phyloP scores from a whole-genome alignment of 768 basidiomycete genomes.

The Mycena belliarum region DNA sequence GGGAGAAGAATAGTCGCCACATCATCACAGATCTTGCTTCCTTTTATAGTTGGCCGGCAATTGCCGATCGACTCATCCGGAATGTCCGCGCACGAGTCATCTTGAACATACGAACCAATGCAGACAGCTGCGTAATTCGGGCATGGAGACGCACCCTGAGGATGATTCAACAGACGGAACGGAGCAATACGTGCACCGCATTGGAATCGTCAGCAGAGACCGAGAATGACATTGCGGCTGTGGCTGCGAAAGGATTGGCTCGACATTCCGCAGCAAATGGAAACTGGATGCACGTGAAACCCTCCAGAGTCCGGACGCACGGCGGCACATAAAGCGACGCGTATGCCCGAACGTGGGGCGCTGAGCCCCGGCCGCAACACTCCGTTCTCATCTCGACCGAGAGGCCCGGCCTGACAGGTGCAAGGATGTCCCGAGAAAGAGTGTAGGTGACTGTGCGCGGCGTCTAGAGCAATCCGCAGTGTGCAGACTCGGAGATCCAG shows the following conservation, averaged over 20 bases:
- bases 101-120: not conserved
- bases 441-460: too few species aligned
- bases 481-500: not conserved
- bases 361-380: not conserved
- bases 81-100: conserved; percentile 20
- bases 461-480: too few species aligned
- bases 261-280: not conserved
- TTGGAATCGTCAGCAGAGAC: not conserved
- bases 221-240: not conserved
- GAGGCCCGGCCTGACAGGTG: too few species aligned
- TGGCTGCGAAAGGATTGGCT: not conserved
- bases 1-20: not conserved
- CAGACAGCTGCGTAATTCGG: conserved; percentile 7
- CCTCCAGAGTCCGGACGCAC: too few species aligned
- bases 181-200: not conserved
- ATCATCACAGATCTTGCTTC: not conserved
- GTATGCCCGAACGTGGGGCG: too few species aligned
- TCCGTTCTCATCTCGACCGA: not conserved
- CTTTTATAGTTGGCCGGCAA: conserved; percentile 17
- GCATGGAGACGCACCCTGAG: not conserved
- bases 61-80: conserved; percentile 16
- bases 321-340: too few species aligned
- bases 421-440: too few species aligned
- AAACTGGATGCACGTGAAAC: not conserved
- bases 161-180: conserved; percentile 3